Evolutionary conservation across 2,329 filamentous ascomycete genomes (phyloP), one percentile per base, ranked within the genome.

Genomic region (Lasiodiplodia sp.): DNA sequence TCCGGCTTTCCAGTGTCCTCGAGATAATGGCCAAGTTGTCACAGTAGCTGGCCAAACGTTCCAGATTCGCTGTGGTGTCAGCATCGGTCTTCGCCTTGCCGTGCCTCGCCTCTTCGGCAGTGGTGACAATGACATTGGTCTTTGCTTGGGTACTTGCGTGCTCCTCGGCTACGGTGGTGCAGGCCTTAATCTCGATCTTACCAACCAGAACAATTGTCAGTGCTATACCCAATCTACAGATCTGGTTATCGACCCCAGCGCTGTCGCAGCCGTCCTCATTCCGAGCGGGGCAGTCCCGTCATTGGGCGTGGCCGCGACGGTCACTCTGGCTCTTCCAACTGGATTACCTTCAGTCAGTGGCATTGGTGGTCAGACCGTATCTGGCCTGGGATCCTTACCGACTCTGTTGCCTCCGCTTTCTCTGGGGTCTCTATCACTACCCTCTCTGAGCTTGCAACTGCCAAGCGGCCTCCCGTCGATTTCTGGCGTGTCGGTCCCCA

Each of bases 1-100:
- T 40, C 53, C 65, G 2, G 10, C 34, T 6, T 67, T 58, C 65
- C 47, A 49, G 8, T 67, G 65, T 11, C 65, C 65, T 4, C 14
- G 11, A 7, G 65, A 58, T 16, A 37, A 67, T 21, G 49, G 37
- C 31, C n/a, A 40, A 4, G 1, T 53, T n/a, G 44, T 67, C 34
- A 25, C 53, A 3, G 65, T 14, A 2, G 53, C 40, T 6, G 55
- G 65, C 6, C 55, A 34, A 4, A 51, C 31, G 14, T 67, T 60
- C 65, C 65, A 67, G 25, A 67, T 67, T 47, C 55, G 56, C 53
- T 67, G 65, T 21, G 55, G 55, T n/a, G 25, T 67, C 12, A 58
- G 37, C 53, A 60, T 72, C 28, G 65, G 53, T 16, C 55, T 67
- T 14, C 55, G 56, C 21, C 44, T 67, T 7, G 55, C 65, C 25